Evolutionary conservation across 768 basidiomycete genomes (phyloP), one percentile per base, ranked within the genome.

Genomic region (Podaxis rugospora): DNA sequence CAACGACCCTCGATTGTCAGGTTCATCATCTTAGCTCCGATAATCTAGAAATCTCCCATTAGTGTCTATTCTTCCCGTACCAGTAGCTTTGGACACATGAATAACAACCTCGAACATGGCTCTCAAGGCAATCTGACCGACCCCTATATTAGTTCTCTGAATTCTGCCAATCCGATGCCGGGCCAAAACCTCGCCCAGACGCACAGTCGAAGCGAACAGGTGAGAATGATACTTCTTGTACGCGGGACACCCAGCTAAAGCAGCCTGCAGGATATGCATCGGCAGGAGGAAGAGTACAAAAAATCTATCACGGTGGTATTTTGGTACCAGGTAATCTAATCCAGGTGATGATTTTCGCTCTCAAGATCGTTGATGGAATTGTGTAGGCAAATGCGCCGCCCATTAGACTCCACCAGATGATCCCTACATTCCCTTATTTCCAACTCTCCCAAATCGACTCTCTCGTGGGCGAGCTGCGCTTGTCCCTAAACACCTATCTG

Each of bases 371-470:
- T 62, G 25, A 56, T 50, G 57, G 61, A 62, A 59, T 46, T 64
- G 60, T 64, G 49, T 68, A 85, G 84, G 75, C 80, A 14, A 76
- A 78, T 56, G 74, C 72, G 40, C 81, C 84, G 55, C 86, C 86
- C 1, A 78, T 88, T 40, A 78, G 86, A 2, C 73, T 88, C 25
- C 82, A 80, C 18, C 81, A 83, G 63, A 77, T 78, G 64, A 76
- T 88, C 50, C 75, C 83, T 0, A 85, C 85, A 0, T 90, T 89
- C 63, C 88, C 88, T 0, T 79, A 83, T 42, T 86, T 89, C 69
- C 83, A 83, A 51, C 75, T 90, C 6, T 78, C 82, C 4, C 76
- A 79, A 25, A 77, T 87, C 63, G 70, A 76, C 6, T 72, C 80
- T 6, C 74, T 90, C 59, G 76, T 84, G 3, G 69, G 74, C 11